Conservation (phyloP, 768 basidiomycete species). For the Lactarius deliciosus region DNA sequence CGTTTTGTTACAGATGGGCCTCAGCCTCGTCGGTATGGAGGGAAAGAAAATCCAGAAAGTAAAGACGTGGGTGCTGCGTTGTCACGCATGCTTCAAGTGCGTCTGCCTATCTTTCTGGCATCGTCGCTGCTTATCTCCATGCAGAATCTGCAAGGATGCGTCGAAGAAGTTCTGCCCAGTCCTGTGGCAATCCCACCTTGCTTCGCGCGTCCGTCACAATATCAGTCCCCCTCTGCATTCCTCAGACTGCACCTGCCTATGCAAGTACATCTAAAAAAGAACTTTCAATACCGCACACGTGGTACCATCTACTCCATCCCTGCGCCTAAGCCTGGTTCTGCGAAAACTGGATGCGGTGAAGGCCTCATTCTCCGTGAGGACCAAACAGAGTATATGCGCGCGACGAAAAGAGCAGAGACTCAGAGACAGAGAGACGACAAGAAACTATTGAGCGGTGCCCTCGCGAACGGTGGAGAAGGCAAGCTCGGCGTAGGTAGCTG, state of each 20-base stretch:
- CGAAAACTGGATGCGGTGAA: conserved; percentile 78
- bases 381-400: conserved; percentile 82
- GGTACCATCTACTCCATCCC: conserved; percentile 95
- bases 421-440: conserved; percentile 77
- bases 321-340: conserved; percentile 81
- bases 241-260: conserved; percentile 62
- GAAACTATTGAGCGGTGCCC: conserved; percentile 61
- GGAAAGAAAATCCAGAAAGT: conserved; percentile 89
- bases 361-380: conserved; percentile 92
- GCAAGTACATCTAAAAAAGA: conserved; percentile 91
- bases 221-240: conserved; percentile 59
- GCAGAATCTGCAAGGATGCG: conserved; percentile 91
- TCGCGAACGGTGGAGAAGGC: conserved; percentile 48
- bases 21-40: conserved; percentile 85
- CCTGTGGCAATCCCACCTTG: conserved; percentile 91
- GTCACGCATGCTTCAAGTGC: conserved; percentile 99
- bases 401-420: conserved; percentile 72
- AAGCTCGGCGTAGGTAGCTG: conserved; percentile 67
- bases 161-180: conserved; percentile 96
- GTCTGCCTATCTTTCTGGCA: conserved; percentile 37
- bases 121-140: background rate
- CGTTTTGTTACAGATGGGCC: conserved; percentile 89
- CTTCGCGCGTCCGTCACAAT: conserved; percentile 90
- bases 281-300: conserved; percentile 91
- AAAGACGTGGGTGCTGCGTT: conserved; percentile 93